Evolutionary conservation across 2,329 filamentous ascomycete genomes (phyloP), one percentile per base, ranked within the genome.

Genomic region (Venturia pyrina): DNA sequence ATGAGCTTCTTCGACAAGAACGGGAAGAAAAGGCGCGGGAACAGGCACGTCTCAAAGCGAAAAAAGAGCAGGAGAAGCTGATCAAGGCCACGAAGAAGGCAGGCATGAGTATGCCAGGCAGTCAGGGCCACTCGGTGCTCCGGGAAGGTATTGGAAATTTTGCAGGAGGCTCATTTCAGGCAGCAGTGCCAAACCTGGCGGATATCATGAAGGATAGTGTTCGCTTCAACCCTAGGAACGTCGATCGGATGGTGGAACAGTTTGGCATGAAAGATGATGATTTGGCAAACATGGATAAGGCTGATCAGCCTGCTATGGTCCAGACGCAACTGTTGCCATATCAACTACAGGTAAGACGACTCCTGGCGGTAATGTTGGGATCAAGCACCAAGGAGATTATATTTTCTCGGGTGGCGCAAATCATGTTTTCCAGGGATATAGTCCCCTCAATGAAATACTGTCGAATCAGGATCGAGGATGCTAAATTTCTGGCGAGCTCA

Each of bases 301-400:
- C 88, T 2, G 75, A 83, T 4, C 89, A 91, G 69, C 92, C 92
- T 0, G 71, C 78, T 7, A 78, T 80, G 6, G 78, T 96, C 53
- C 78, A 82, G 32, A 89, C 91, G 0, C 78, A 83, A 48, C 79
- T 96, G 62, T 81, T 96, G 66, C 88, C 90, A 1, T 95, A 96
- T 75, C 92, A 96, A 72, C 83, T 85, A 62, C 85, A 86, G 32
- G 53, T 59, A n/a, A 59, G 53, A 53, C 10, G 5, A 15, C 13
- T 53, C 15, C 7, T 50, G 11, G n/a, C n/a, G n/a, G 5, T 8
- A 11, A 10, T 24, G n/a, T 24, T 50, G 5, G 5, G 17, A 24
- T 50, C 46, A 50, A 50, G 7, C 46, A 24, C n/a, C 46, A n/a
- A 1, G 28, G 4, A 28, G 2, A 28, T 28, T 28, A 28, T 28